Conservation (phyloP, 2,329 filamentous ascomycete genomes). For the Neopestalotiopsis clavispora region DNA sequence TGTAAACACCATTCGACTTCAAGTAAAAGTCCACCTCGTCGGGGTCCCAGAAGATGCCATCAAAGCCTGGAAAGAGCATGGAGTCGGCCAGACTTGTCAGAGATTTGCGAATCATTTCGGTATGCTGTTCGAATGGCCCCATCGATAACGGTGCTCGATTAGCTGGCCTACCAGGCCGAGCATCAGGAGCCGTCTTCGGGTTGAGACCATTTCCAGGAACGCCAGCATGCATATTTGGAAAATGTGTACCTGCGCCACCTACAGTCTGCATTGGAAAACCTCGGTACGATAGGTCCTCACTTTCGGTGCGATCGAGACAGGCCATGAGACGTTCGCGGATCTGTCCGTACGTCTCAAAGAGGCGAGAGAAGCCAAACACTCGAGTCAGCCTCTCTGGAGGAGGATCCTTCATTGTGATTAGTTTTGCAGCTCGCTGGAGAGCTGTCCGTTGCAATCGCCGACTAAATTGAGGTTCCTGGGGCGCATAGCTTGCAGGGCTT, state of each 20-base stretch:
- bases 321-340: constrained; percentile 48
- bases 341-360: constrained; percentile 57
- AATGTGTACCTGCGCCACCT: constrained; percentile 72
- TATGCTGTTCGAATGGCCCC: constrained; percentile 52
- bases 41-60: constrained; percentile 78
- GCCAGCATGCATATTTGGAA: constrained; percentile 42
- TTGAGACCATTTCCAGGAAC: constrained; percentile 17
- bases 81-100: constrained; percentile 52
- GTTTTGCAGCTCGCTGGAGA: constrained; percentile 64
- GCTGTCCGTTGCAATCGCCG: constrained; percentile 71
- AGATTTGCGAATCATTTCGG: constrained; percentile 46
- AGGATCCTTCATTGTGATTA: constrained; percentile 58
- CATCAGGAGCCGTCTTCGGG: background rate
- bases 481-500: constrained; percentile 60
- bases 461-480: constrained; percentile 70
- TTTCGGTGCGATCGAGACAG: constrained; percentile 36
- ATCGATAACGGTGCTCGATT: constrained; percentile 44
- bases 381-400: constrained; percentile 54
- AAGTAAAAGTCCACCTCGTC: constrained; percentile 80
- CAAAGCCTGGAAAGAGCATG: constrained; percentile 64
- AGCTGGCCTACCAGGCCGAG: constrained; percentile 22
- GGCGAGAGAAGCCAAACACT: constrained; percentile 72
- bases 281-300: constrained; percentile 60
- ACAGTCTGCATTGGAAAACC: constrained; percentile 67
- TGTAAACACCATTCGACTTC: constrained; percentile 63